A percentile compares a stretch with the other conserved stretches of the same genome.
These are phyloP conservation scores for Eimeria nieschulzi DNA, from an alignment of 169 alveolate genomes.

Conservation along the genomic window DNA sequence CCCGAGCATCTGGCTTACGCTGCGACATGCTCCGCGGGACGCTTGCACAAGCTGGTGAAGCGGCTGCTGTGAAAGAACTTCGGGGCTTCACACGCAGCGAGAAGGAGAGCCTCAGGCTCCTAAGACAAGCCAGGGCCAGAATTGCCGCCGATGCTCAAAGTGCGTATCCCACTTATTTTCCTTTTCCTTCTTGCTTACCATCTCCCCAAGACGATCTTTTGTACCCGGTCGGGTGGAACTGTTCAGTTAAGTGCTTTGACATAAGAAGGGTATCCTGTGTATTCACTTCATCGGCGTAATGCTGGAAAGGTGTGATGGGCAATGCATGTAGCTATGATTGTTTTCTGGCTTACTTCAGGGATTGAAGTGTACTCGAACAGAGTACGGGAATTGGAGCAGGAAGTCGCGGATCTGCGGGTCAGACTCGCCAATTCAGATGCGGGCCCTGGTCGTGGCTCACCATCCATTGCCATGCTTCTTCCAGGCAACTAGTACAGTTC, in stretches of 20 bases:
- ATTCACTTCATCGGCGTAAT: too few relatives aligned
- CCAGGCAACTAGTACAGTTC: too few relatives aligned
- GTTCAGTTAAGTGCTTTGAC: too few relatives aligned
- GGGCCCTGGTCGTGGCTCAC: background rate
- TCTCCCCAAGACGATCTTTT: background rate
- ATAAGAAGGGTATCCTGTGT: background rate
- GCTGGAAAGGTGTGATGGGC: too few relatives aligned
- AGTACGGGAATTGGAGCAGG: conserved; percentile 65
- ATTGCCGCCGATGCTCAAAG: conserved; percentile 83
- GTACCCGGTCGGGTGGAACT: too few relatives aligned
- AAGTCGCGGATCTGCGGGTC: conserved; percentile 75
- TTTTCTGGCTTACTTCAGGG: conserved; percentile 24
- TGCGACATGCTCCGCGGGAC: conserved; percentile 73
- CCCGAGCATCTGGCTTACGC: conserved; percentile 71
- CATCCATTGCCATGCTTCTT: too few relatives aligned
- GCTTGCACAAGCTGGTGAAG: conserved; percentile 73
- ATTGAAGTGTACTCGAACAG: conserved; percentile 61
- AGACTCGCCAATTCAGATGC: conserved; percentile 42
- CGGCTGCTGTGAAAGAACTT: conserved; percentile 68
- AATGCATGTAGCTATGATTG: background rate
- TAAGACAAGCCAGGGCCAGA: conserved; percentile 80
- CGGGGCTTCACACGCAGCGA: conserved; percentile 78
- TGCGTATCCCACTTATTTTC: background rate
- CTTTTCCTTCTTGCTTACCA: background rate
- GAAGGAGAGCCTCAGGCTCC: conserved; percentile 79